Evolutionary conservation across 1,139 yeast genomes (phyloP).

Genomic region (Eremothecium gossypii): DNA sequence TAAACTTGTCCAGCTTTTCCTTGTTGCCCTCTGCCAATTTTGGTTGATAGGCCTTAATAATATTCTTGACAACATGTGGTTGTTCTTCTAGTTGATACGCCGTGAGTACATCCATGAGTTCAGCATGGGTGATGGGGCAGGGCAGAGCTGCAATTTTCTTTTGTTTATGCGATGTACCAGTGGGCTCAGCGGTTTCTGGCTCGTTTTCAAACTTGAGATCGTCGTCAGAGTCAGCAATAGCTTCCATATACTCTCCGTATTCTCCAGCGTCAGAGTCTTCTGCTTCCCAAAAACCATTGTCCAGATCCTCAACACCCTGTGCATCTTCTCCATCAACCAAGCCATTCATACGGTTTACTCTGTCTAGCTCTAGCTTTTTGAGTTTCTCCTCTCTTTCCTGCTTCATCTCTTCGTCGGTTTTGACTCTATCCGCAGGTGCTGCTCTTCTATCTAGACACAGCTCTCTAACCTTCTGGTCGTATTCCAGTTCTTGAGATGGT

Average conservation of each 20-base stretch:
- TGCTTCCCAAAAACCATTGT: slow-evolving; percentile 40
- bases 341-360: slow-evolving; percentile 83
- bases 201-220: slow-evolving; percentile 26
- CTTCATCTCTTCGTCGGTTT: slow-evolving; percentile 77
- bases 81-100: slow-evolving; percentile 37
- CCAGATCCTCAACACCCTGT: slow-evolving; percentile 65
- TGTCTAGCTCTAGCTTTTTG: slow-evolving; percentile 63
- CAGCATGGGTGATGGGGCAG: slow-evolving; percentile 55
- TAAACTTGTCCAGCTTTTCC: slow-evolving; percentile 57
- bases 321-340: slow-evolving; percentile 37
- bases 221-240: slow-evolving; percentile 28
- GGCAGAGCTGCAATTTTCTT: slow-evolving; percentile 17
- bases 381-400: slow-evolving; percentile 59
- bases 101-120: slow-evolving; percentile 37
- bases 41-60: slow-evolving; percentile 62
- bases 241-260: slow-evolving; percentile 19
- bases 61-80: slow-evolving; percentile 41
- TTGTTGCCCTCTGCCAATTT: slow-evolving; percentile 75
- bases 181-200: slow-evolving; percentile 6
- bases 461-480: slow-evolving; percentile 71
- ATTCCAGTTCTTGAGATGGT: slow-evolving; percentile 27
- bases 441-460: slow-evolving; percentile 80
- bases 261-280: slow-evolving; percentile 41
- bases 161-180: slow-evolving; percentile 3
- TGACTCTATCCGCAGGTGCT: slow-evolving; percentile 91